phyloP scores from a whole-genome alignment of 208 protist genomes.

The Trypanosoma cruzi region DNA sequence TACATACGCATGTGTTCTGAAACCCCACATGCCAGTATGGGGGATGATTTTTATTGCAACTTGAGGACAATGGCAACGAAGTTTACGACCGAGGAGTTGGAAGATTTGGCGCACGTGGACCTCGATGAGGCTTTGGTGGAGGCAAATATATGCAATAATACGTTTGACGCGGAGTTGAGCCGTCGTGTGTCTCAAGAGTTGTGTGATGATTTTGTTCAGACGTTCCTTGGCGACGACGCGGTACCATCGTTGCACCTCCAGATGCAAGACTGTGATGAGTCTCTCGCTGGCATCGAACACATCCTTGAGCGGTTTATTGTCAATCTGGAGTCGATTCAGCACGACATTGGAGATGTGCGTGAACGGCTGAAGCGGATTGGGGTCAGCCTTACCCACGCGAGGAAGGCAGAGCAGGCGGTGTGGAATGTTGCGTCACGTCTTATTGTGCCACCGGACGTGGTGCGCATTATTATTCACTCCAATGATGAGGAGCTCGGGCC shows the following conservation, averaged over 20 bases:
- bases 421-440: conserved; percentile 55
- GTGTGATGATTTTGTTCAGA: conserved; percentile 71
- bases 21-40: not conserved
- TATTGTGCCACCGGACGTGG: conserved; percentile 76
- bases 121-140: conserved; percentile 60
- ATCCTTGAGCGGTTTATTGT: conserved; percentile 71
- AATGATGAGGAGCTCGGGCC: conserved; percentile 73
- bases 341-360: conserved; percentile 80
- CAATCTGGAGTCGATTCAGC: conserved; percentile 58
- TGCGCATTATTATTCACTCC: conserved; percentile 72
- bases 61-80: not conserved
- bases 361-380: conserved; percentile 52
- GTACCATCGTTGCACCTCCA: conserved; percentile 60
- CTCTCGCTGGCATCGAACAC: conserved; percentile 68
- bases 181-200: conserved; percentile 43
- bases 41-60: conserved; percentile 6
- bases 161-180: conserved; percentile 42
- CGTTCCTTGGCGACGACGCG: conserved; percentile 61
- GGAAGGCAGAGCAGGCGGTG: conserved; percentile 50
- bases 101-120: conserved; percentile 58
- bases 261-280: conserved; percentile 53
- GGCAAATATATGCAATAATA: conserved; percentile 32
- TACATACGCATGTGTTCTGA: not conserved
- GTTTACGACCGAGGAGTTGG: conserved; percentile 45
- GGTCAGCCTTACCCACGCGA: conserved; percentile 49